Percentiles rank a stretch among this genome's conserved stretches.
Conservation (phyloP, 106 monocot species). For the Triglochin maritima region DNA sequence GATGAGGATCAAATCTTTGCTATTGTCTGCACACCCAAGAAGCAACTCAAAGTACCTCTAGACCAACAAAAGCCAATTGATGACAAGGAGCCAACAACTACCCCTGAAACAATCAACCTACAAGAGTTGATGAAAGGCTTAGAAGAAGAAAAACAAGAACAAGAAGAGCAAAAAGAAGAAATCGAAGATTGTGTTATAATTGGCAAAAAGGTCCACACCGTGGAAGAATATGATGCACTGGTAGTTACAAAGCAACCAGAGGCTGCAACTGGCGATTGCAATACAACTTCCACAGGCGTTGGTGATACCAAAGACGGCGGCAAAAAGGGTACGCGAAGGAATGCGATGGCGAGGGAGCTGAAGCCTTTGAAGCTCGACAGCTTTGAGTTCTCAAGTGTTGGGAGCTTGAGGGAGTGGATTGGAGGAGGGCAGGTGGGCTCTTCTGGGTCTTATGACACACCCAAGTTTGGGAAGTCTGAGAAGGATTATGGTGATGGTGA, state of each 20-base stretch:
- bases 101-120: slow-evolving; percentile 45
- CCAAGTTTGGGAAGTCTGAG: slow-evolving; percentile 41
- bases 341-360: slow-evolving; percentile 38
- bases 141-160: slow-evolving; percentile 17
- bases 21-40: slow-evolving; percentile 30
- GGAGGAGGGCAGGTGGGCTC: slow-evolving; percentile 51
- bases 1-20: slow-evolving; percentile 39
- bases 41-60: slow-evolving; percentile 11
- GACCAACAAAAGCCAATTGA: not conserved
- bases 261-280: not conserved
- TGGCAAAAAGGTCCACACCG: slow-evolving; percentile 9
- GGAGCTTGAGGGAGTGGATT: slow-evolving; percentile 66
- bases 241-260: slow-evolving; percentile 4
- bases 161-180: slow-evolving; percentile 11
- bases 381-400: slow-evolving; percentile 49
- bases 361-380: slow-evolving; percentile 21
- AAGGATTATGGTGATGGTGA: not conserved
- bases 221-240: slow-evolving; percentile 40
- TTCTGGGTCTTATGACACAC: slow-evolving; percentile 63
- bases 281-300: not conserved
- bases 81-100: not conserved
- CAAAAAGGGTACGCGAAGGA: slow-evolving; percentile 23
- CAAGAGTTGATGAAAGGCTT: slow-evolving; percentile 47
- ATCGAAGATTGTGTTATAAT: not conserved
- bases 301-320: not conserved